Evolutionary conservation across 495 filamentous ascomycete genomes (phyloP), one percentile per base, ranked within the genome.

Genomic region (Penicillium paradoxum): DNA sequence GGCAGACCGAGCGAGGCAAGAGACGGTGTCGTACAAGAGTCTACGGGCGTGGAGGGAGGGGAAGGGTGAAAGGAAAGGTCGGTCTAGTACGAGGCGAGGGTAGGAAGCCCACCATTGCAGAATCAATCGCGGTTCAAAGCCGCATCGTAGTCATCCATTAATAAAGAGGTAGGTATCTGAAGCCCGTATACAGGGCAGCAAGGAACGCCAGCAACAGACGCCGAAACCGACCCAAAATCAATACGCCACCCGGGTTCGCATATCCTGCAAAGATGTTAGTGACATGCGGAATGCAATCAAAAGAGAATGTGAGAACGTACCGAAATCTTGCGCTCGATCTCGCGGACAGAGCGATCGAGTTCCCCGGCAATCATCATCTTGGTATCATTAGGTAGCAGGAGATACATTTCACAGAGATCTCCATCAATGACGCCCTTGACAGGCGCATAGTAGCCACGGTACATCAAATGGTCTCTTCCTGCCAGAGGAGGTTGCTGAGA

Each of bases 361-460:
- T 97, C 91, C 39, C 78, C 90, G 2, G 91, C 92, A 77, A 97
- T 95, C 84, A 87, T 91, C 71, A 89, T 83, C 79, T 95, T 95
- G 73, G 85, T 89, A 63, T 96, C 90, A 54, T 81, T 86, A 29
- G 86, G 78, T 54, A 97, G 73, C 42, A 91, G 67, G 45, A 86
- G 80, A 67, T 90, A 99, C 62, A 89, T 80, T 76, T 99, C 95
- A 64, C 91, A 96, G 54, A 99, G 75, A 75, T 99, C 95, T n/a
- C 95, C 95, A 69, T 99, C 95, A 64, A 99, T 95, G 24, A 95
- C 83, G 0, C 90, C 90, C 78, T 99, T 99, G 13, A 93, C 89
- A 1, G 95, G 95, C n/a, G 87, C 89, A 66, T 99, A 97, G 65
- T 97, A 99, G 40, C 90, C 83, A 48, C 95, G 79, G 63, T 96